Evolutionary conservation across 164 flowering plant genomes (phyloP).

Genomic region (Taxillus chinensis): DNA sequence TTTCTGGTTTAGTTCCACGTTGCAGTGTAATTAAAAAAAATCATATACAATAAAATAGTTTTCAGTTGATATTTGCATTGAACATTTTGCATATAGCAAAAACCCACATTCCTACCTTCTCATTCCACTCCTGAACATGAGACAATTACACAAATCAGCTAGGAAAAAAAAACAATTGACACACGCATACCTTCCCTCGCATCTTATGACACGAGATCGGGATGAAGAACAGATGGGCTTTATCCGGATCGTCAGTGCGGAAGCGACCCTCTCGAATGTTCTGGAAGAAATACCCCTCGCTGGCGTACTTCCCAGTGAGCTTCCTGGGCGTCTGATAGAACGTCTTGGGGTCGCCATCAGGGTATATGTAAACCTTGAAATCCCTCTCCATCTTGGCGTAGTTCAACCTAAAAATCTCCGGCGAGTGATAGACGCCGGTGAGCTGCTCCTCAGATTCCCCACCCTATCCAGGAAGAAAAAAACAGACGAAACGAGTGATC

Average conservation of each 20-base stretch:
- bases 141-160: too few relatives aligned
- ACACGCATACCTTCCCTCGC: constrained; percentile 71
- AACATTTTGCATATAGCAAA: too few relatives aligned
- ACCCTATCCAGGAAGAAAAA: constrained; percentile 1
- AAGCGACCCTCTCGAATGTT: constrained; percentile 78
- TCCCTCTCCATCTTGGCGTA: constrained; percentile 70
- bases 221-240: constrained; percentile 79
- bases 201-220: constrained; percentile 97
- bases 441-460: constrained; percentile 8
- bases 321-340: constrained; percentile 94
- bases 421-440: constrained; percentile 50
- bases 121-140: too few relatives aligned
- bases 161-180: too few relatives aligned
- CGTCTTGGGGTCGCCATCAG: constrained; percentile 87
- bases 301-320: constrained; percentile 90
- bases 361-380: constrained; percentile 84
- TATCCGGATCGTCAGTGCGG: constrained; percentile 73
- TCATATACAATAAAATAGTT: too few relatives aligned
- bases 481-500: not conserved
- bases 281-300: constrained; percentile 96
- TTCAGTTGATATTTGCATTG: too few relatives aligned
- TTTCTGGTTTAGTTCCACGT: too few relatives aligned
- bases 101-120: too few relatives aligned
- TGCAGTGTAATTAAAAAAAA: too few relatives aligned
- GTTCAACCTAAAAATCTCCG: constrained; percentile 50